Evolutionary conservation across 352 stramenopile genomes (phyloP).

Genomic region (Pythium apleroticum): DNA sequence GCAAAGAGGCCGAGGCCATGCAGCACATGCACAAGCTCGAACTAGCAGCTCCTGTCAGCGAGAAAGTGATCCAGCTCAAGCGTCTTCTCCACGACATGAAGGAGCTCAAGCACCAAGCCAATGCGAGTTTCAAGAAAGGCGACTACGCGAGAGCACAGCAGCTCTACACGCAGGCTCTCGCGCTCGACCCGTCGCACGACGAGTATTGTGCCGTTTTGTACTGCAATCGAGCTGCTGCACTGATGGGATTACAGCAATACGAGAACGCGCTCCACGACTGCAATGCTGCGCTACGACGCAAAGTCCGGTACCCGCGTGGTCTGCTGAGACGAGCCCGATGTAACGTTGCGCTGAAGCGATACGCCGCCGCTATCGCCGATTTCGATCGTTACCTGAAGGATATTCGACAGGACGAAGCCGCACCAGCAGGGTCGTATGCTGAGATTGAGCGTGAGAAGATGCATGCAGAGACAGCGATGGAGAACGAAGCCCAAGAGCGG

Average conservation of each 20-base stretch:
- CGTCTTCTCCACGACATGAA: constrained; percentile 66
- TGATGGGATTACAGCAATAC: constrained; percentile 72
- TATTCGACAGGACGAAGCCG: constrained; percentile 28
- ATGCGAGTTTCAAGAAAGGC: constrained; percentile 60
- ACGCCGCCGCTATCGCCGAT: constrained; percentile 60
- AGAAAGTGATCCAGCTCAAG: constrained; percentile 71
- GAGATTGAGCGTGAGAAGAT: constrained; percentile 54
- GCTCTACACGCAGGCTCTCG: constrained; percentile 66
- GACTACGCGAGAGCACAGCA: constrained; percentile 53
- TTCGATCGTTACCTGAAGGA: constrained; percentile 73
- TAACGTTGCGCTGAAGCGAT: constrained; percentile 58
- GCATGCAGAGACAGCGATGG: constrained; percentile 47
- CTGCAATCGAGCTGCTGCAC: constrained; percentile 78
- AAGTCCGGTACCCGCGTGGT: constrained; percentile 55
- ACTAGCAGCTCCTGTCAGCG: constrained; percentile 61
- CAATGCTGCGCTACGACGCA: constrained; percentile 63
- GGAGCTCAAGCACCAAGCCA: constrained; percentile 63
- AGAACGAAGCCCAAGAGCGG: constrained; percentile 46
- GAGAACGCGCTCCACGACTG: constrained; percentile 73
- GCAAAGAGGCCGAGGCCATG: constrained; percentile 64
- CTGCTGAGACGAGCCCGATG: constrained; percentile 72
- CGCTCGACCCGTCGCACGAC: constrained; percentile 64
- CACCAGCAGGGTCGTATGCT: constrained; percentile 4
- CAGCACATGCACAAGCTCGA: constrained; percentile 57
- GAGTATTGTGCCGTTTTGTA: constrained; percentile 78